These are phyloP conservation scores for Chaetothyriales sp. DNA, from an alignment of 2,329 filamentous ascomycete species.

Conservation along the genomic window DNA sequence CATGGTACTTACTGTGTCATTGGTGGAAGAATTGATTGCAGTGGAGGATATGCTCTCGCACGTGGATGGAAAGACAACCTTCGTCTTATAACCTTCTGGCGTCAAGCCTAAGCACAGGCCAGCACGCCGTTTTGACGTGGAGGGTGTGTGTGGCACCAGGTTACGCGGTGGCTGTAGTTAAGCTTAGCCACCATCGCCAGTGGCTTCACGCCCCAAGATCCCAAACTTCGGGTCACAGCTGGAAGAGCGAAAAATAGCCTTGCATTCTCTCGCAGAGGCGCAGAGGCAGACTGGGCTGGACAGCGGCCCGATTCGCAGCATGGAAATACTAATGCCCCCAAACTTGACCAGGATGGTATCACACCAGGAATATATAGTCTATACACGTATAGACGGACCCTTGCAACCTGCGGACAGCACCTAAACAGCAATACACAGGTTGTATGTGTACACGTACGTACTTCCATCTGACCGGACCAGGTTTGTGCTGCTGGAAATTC, in stretches of 20 bases:
- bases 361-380: too few species aligned
- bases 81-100: background rate
- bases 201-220: background rate
- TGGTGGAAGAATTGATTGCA: background rate
- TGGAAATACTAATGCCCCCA: background rate
- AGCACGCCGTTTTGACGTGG: background rate
- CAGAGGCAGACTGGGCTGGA: background rate
- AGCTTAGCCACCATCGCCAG: background rate
- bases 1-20: background rate
- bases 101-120: background rate
- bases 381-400: background rate
- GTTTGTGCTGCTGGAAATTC: background rate
- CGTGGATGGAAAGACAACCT: background rate
- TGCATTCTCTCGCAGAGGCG: background rate
- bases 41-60: background rate
- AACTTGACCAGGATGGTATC: background rate
- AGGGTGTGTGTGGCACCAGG: background rate
- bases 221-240: background rate
- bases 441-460: too few species aligned
- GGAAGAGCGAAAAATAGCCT: background rate
- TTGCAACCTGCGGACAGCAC: background rate
- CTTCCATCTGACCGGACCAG: background rate
- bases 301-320: background rate
- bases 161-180: background rate
- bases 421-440: too few species aligned